Percentiles rank a stretch among this genome's conserved stretches.
Conservation (phyloP, 106 monocot genomes). For the Dioscorea alata region DNA sequence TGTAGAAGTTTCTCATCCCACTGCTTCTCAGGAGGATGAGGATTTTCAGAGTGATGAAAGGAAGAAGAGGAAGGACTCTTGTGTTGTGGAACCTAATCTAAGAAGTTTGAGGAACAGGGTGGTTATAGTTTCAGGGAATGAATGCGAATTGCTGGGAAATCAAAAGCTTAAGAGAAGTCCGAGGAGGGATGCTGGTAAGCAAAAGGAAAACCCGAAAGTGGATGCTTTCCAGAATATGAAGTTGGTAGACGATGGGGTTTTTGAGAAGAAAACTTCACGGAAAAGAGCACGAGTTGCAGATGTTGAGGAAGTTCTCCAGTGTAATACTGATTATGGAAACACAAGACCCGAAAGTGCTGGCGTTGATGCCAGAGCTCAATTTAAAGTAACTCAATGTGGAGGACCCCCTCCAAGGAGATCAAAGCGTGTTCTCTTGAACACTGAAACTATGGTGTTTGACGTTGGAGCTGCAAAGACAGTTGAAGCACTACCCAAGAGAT, state of each 20-base stretch:
- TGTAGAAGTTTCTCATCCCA: slow-evolving; percentile 2
- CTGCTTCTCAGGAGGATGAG: slow-evolving; percentile 16
- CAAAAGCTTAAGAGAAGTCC: background rate
- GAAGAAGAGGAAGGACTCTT: background rate
- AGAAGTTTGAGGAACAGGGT: slow-evolving; percentile 27
- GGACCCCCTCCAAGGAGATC: slow-evolving; percentile 9
- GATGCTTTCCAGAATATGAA: background rate
- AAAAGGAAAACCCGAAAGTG: background rate
- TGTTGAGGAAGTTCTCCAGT: background rate
- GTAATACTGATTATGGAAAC: background rate
- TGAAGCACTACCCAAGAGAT: background rate
- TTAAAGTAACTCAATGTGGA: background rate
- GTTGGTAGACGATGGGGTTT: background rate
- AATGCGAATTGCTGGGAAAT: background rate
- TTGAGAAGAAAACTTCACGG: background rate
- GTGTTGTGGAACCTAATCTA: background rate
- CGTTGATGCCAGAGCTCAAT: too few relatives aligned
- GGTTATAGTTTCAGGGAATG: background rate
- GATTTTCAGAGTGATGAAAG: background rate
- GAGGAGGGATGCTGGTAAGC: background rate
- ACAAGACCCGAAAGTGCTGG: too few relatives aligned
- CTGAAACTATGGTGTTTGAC: background rate
- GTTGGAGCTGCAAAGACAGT: background rate
- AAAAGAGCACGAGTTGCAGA: background rate
- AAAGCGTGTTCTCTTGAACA: background rate